These are phyloP conservation scores for Rheum nobile DNA, from an alignment of 148 eudicot genomes.

Conservation along the genomic window DNA sequence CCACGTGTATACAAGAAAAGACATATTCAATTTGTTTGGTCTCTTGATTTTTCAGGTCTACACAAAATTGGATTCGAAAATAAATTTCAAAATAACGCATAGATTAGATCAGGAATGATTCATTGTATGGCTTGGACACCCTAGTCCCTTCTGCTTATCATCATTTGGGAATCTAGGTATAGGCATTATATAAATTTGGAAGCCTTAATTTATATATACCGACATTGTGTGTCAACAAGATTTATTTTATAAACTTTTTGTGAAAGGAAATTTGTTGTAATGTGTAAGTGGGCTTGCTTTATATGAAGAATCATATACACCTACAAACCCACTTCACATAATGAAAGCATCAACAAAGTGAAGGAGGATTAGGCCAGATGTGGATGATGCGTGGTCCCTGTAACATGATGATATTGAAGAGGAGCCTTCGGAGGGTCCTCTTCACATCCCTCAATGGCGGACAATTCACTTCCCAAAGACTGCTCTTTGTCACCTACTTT, in stretches of 20 bases:
- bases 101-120: too few relatives aligned
- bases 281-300: conserved; percentile 1
- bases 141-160: neutral
- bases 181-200: neutral
- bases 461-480: neutral
- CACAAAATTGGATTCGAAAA: neutral
- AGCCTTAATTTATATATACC: neutral
- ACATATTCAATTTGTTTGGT: neutral
- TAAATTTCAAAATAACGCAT: too few relatives aligned
- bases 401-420: neutral
- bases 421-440: neutral
- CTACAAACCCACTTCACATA: neutral
- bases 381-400: neutral
- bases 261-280: neutral
- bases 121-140: too few relatives aligned
- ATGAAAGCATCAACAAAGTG: neutral
- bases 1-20: too few relatives aligned
- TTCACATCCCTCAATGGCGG: neutral
- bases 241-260: neutral
- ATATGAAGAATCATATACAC: neutral
- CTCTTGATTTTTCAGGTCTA: neutral
- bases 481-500: conserved; percentile 3
- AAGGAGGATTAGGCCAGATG: neutral
- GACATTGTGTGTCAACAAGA: neutral
- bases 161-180: neutral